A percentile compares a stretch with the other conserved stretches of the same genome.
Evolutionary conservation across 345 rosid species (phyloP).

Genomic region (Acer campestre): DNA sequence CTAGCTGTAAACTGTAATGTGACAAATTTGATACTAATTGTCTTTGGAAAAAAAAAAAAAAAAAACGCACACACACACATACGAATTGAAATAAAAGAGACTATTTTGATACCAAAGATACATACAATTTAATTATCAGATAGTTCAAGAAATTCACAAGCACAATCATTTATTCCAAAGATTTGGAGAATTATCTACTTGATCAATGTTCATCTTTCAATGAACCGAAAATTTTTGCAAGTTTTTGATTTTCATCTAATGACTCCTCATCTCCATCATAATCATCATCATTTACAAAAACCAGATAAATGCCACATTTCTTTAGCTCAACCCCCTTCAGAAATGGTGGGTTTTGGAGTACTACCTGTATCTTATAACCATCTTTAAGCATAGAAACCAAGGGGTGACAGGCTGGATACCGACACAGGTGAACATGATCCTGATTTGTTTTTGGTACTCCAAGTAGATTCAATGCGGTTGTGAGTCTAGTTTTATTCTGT

Average conservation of each 20-base stretch:
- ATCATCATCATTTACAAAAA: constrained; percentile 52
- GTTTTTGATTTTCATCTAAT: constrained; percentile 37
- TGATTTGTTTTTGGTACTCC: constrained; percentile 52
- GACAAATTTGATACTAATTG: too few relatives aligned
- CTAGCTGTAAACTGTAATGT: too few relatives aligned
- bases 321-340: constrained; percentile 39
- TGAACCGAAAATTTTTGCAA: constrained; percentile 43
- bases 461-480: constrained; percentile 26
- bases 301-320: constrained; percentile 45
- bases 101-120: too few relatives aligned
- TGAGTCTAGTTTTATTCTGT: background rate
- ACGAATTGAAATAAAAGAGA: too few relatives aligned
- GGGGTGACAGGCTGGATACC: constrained; percentile 37
- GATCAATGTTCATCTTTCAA: background rate
- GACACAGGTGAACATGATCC: constrained; percentile 57
- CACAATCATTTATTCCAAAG: too few relatives aligned
- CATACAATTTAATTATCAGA: too few relatives aligned
- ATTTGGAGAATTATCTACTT: too few relatives aligned
- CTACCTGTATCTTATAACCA: constrained; percentile 41
- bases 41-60: too few relatives aligned
- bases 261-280: constrained; percentile 43
- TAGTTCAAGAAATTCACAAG: too few relatives aligned
- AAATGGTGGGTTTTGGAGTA: constrained; percentile 18
- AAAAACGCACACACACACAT: too few relatives aligned
- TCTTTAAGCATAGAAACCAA: constrained; percentile 37